A percentile compares a stretch with the other conserved stretches of the same genome.
Evolutionary conservation across 1,284 basidiomycete genomes (phyloP).

Genomic region (Cutaneotrichosporon curvatum): DNA sequence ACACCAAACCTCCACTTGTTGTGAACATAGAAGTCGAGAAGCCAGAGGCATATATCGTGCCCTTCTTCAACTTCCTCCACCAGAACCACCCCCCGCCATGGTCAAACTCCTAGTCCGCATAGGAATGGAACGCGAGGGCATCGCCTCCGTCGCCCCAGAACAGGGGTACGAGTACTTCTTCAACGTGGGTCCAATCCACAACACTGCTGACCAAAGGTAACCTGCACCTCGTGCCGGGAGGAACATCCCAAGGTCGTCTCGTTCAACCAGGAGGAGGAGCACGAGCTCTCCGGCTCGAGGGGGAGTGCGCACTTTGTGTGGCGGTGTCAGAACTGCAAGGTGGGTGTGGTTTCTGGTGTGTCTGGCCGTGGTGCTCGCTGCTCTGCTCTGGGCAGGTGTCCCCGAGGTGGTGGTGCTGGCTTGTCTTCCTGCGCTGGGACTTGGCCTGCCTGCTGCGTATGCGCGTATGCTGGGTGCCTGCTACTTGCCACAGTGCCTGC

Average conservation of each 20-base stretch:
- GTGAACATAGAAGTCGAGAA: no score
- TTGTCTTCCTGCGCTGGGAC: no score
- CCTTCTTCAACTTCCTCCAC: no score
- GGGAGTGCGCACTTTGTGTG: conserved; percentile 45
- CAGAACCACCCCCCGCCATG: no score
- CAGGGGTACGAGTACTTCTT: conserved; percentile 43
- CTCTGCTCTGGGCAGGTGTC: neutral
- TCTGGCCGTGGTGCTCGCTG: neutral
- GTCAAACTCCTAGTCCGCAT: conserved; percentile 43
- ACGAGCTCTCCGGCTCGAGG: conserved; percentile 42
- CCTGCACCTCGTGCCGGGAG: conserved; percentile 41
- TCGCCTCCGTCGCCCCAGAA: conserved; percentile 38
- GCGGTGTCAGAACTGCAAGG: conserved; percentile 45
- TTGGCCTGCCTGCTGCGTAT: no score
- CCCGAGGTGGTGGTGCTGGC: neutral
- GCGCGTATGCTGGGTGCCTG: no score
- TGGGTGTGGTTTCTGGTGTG: conserved; percentile 14
- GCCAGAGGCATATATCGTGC: no score
- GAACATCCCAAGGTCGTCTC: conserved; percentile 43
- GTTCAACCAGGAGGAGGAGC: conserved; percentile 37
- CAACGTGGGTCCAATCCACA: conserved; percentile 27
- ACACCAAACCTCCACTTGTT: no score
- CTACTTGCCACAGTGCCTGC: no score
- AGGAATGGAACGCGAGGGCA: conserved; percentile 45
- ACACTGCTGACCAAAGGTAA: conserved; percentile 26